Evolutionary conservation across 768 basidiomycete genomes (phyloP), one percentile per base, ranked within the genome.

Genomic region (Leccinum aurantiacum): DNA sequence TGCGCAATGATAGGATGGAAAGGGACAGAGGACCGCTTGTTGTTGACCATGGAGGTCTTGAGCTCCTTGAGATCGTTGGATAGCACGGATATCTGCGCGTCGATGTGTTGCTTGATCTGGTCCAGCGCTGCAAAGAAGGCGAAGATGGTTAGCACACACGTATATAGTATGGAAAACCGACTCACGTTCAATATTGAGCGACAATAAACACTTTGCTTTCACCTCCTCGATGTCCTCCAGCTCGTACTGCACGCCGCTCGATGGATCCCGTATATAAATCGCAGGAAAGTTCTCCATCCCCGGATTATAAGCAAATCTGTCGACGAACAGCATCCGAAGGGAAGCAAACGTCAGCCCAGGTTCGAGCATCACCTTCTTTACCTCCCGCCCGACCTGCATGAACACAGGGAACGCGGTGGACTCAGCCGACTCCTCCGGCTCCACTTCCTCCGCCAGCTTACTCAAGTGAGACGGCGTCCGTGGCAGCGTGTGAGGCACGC

Each of bases 91-190:
- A 99, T 95, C 67, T 96, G 95, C 2, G 85, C 69, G 69, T 99
- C 96, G 65, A 99, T 95, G 71, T 99, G 96, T 69, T 98, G 94
- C 72, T 96, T 98, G 74, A 99, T 96, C 72, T 98, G 96, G 75
- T 99, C 95, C 57, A 98, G 87, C 24, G 94, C 96, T 99, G 67
- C 19, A 44, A n/a, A 41, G 38, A 38, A n/a, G 17, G 38, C 35
- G 62, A 25, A n/a, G 37, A n/a, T 11, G 24, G 4, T 44, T 11
- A 44, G 4, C 41, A 44, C n/a, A 44, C n/a, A 5, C 10, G n/a
- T 11, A 44, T 19, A 44, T 44, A 44, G n/a, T 19, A 44, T n/a
- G 9, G 17, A 44, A n/a, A 44, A 19, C 17, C 19, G 11, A 86
- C 95, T 75, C 75, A 98, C 96, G 92, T 82, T 98, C 96, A 60